Percentiles rank a stretch among this genome's conserved stretches.
phyloP scores from a whole-genome alignment of 2,329 filamentous ascomycete species.

The Microsporum canis region DNA sequence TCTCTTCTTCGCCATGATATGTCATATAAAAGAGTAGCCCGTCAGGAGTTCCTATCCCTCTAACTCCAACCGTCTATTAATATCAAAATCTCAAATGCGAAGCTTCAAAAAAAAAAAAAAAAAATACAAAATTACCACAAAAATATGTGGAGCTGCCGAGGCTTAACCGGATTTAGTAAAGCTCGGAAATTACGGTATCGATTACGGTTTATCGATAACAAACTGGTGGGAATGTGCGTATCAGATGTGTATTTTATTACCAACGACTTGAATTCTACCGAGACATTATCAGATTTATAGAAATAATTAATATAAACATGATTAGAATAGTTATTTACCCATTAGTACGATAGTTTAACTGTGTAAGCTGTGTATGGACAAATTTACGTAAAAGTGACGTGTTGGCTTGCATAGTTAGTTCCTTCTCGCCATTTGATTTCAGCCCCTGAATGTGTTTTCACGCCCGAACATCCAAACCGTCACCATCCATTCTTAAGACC shows the following conservation, averaged over 20 bases:
- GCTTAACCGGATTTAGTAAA: neutral
- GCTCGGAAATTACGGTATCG: neutral
- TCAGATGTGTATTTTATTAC: neutral
- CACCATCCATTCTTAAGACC: neutral
- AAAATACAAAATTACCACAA: slow-evolving; percentile 1
- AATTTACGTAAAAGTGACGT: neutral
- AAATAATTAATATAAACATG: neutral
- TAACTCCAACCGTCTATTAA: neutral
- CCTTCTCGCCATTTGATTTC: neutral
- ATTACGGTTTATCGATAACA: slow-evolving; percentile 1
- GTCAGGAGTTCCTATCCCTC: neutral
- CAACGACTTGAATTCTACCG: neutral
- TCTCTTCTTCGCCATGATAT: slow-evolving; percentile 48
- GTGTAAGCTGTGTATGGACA: neutral
- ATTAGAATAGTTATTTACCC: neutral
- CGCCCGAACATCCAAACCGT: neutral
- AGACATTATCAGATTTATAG: neutral
- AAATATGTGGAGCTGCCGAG: neutral
- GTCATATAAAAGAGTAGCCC: neutral
- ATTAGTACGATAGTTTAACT: neutral
- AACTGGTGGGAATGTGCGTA: neutral
- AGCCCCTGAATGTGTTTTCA: neutral
- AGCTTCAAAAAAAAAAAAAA: neutral
- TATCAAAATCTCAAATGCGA: neutral
- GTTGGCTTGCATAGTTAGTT: neutral